Base-by-base conservation (phyloP, 1,139 yeast species). In the Saccharomyces hybrid region DNA sequence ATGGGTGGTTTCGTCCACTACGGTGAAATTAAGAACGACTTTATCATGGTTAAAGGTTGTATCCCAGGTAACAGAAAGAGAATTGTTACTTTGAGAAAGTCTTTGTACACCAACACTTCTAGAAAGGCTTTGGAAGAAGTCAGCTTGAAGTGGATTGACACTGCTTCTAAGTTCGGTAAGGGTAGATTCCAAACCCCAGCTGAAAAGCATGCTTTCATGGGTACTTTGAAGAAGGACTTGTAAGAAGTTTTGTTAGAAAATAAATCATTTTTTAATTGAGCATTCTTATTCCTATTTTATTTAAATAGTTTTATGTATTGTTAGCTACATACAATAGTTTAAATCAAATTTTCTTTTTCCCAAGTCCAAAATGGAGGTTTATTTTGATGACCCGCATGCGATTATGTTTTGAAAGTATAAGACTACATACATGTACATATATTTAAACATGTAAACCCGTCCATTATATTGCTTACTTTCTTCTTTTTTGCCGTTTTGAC, bases 121-220 rank as follows among this genome's bases (percentile, higher is more conserved):
- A 93, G 99, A 85, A 86, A 84, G 80, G 98, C 98, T 73, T 78
- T 88, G 71, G 99, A 93, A 84, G 79, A 89, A 80, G 97, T 91
- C 70, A 83, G 81, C 85, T 88, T 93, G 81, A 93, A 93, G 82
- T 93, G 99, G 99, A 93, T 93, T 78, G 99, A 93, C 79, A 93
- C 99, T 73, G 97, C 99, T 75, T 93, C 99, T 74, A 91, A 91
- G 83, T 93, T 93, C 89, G 99, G 99, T 88, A 95, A 93, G 90
- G 99, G 99, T 84, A 93, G 99, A 86, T 95, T 95, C 99, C 99
- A 95, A 83, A 93, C 99, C 75, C 96, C 97, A 73, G 99, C 97
- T 79, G 99, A 95, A 86, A 95, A 95, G 91, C 91, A 85, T 77
- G 96, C 99, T 75, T 95, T 95, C 93, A 75, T 91, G 84, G 99